These are phyloP conservation scores for Planoprotostelium fungivorum DNA, from an alignment of 78 protist genomes.

Conservation along the genomic window DNA sequence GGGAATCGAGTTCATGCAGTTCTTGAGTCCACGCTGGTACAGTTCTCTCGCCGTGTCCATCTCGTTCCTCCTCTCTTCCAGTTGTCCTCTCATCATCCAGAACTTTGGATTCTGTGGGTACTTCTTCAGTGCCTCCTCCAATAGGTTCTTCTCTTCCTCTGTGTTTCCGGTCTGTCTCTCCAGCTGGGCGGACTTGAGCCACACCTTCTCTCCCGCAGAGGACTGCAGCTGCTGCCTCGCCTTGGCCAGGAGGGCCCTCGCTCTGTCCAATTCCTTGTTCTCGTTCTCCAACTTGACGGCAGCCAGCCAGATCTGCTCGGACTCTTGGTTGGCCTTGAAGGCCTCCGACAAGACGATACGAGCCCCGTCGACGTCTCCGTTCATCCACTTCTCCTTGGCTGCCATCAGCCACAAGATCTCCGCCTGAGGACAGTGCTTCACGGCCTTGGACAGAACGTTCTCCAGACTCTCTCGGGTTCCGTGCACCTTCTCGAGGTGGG, in stretches of 20 bases:
- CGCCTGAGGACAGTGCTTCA: constrained; percentile 81
- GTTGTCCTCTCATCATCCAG: constrained; percentile 87
- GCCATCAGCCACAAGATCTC: constrained; percentile 93
- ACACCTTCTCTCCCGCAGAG: constrained; percentile 77
- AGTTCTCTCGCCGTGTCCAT: constrained; percentile 52
- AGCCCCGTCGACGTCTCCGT: constrained; percentile 69
- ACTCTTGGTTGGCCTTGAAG: constrained; percentile 70
- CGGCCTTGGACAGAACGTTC: constrained; percentile 74
- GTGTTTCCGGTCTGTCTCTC: constrained; percentile 69
- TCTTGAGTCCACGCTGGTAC: constrained; percentile 23
- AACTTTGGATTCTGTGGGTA: constrained; percentile 73
- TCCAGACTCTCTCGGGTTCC: constrained; percentile 66
- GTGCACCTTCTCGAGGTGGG: constrained; percentile 68
- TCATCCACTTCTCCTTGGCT: constrained; percentile 87
- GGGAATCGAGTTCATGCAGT: constrained; percentile 33
- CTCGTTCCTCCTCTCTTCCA: constrained; percentile 17
- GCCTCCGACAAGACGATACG: constrained; percentile 76
- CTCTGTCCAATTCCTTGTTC: constrained; percentile 58
- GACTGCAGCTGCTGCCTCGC: constrained; percentile 68
- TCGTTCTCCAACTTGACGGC: constrained; percentile 93
- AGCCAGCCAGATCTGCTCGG: constrained; percentile 91
- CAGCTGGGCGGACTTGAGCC: constrained; percentile 87
- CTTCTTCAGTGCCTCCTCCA: constrained; percentile 27
- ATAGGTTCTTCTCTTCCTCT: constrained; percentile 23
- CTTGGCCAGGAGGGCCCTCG: constrained; percentile 53